These are phyloP conservation scores for Fraxinus floribunda DNA, from an alignment of 305 asterid genomes.

Conservation along the genomic window DNA sequence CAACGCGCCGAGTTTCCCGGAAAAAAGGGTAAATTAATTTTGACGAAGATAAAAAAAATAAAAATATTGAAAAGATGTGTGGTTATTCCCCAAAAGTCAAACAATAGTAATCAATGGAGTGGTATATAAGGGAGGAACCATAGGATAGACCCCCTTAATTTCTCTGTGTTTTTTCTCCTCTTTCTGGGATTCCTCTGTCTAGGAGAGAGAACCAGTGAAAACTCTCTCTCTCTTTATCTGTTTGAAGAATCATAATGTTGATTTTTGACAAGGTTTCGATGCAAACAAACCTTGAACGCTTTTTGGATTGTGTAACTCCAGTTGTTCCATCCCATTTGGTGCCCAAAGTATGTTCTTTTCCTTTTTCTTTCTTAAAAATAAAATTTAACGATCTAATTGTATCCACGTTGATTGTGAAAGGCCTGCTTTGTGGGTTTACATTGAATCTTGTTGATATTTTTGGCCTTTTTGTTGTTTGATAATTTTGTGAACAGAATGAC, in stretches of 20 bases:
- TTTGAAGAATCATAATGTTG: slow-evolving; percentile 41
- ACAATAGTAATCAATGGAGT: slow-evolving; percentile 32
- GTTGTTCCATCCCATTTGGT: slow-evolving; percentile 70
- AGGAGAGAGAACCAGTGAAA: slow-evolving; percentile 57
- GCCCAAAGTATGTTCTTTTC: slow-evolving; percentile 53
- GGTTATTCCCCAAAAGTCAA: slow-evolving; percentile 59
- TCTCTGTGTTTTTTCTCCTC: slow-evolving; percentile 25
- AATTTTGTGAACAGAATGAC: slow-evolving; percentile 55
- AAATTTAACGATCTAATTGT: background rate
- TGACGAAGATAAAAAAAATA: background rate
- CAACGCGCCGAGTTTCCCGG: background rate
- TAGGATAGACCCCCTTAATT: slow-evolving; percentile 55
- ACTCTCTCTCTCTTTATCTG: slow-evolving; percentile 31
- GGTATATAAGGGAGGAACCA: slow-evolving; percentile 14
- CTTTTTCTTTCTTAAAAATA: background rate
- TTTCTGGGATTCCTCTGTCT: slow-evolving; percentile 29
- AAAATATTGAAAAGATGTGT: background rate
- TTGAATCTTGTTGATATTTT: background rate
- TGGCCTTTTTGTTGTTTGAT: background rate
- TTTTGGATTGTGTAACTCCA: slow-evolving; percentile 86
- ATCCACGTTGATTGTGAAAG: background rate
- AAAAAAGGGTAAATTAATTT: background rate
- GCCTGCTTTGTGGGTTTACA: background rate
- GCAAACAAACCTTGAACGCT: slow-evolving; percentile 81
- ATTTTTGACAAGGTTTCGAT: slow-evolving; percentile 53